Conservation (phyloP, 2,329 filamentous ascomycete genomes). For the Scleromitrula shiraiana region DNA sequence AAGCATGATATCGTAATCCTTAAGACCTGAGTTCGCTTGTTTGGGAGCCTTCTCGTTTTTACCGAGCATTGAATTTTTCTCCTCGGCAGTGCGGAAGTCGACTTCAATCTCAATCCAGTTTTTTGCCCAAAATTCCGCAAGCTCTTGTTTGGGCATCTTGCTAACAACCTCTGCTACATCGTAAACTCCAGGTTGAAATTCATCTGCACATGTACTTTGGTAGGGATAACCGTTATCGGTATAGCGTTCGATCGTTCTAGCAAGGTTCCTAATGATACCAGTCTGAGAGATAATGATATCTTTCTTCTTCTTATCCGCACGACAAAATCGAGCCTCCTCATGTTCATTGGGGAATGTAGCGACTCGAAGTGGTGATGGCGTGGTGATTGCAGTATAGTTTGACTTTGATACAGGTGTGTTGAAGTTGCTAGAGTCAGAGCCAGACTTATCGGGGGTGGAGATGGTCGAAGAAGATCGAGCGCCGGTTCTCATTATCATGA, state of each 20-base stretch:
- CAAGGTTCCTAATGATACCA: constrained; percentile 13
- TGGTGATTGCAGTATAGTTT: neutral
- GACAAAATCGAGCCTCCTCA: neutral
- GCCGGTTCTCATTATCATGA: no score
- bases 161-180: neutral
- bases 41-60: neutral
- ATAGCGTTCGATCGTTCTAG: constrained; percentile 9
- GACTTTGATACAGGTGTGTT: neutral
- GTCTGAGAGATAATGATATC: constrained; percentile 15
- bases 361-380: neutral
- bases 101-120: constrained; percentile 18
- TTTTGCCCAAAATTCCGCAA: constrained; percentile 10
- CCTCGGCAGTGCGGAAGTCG: constrained; percentile 4
- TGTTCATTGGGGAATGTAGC: neutral
- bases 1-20: constrained; percentile 8
- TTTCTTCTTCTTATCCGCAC: constrained; percentile 12
- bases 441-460: neutral
- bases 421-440: neutral
- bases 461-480: neutral
- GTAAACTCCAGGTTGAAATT: constrained; percentile 8
- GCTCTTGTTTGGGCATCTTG: constrained; percentile 8
- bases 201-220: neutral
- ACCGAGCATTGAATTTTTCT: neutral
- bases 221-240: constrained; percentile 9
- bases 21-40: no score